Evolutionary conservation across 345 rosid species (phyloP), one percentile per base, ranked within the genome.

Genomic region (Eucalyptus regnans): DNA sequence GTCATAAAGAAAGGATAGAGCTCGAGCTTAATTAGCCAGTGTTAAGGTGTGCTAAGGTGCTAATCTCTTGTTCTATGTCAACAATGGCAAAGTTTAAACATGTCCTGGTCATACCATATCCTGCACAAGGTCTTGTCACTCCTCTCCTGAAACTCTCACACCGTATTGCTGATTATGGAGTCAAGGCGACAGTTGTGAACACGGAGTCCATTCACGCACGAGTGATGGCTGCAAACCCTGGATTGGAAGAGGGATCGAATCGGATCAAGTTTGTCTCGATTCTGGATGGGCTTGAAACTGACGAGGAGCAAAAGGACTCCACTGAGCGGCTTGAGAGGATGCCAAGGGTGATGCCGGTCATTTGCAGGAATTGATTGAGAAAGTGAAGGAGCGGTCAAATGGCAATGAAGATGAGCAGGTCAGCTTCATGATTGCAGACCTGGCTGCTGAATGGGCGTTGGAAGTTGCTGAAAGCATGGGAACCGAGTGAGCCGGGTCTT

Each of bases 381-480:
- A 87, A 84, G 37, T 37, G 86, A 87, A 89, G 60, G 68, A 81
- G n/a, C 14, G 14, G 52, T 68, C 80, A 68, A 68, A 66, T 66
- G 88, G 80, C 27, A 71, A n/a, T 33, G 88, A 84, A 37, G 48
- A 88, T 86, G 87, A 86, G 80, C 88, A 80, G 79, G 60, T 91
- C 51, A 37, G 60, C 33, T 88, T 91, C 56, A 86, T 90, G 43
- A 52, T 91, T 56, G 90, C 71, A 13, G 92, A 92, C 86, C 41
- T 80, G 33, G 15, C 86, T 6, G n/a, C 87, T 31, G 85, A 86
- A 27, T 91, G 88, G 90, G 92, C 89, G 15, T 71, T 91, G 52
- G 88, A 91, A 86, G 51, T 90, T 86, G 91, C 92, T 2, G 48
- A 62, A 64, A 90, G 87, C 51, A 50, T 89, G 86, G 88, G 86